Conservation (phyloP, 2,329 filamentous ascomycete species). For the Botryotinia narcissicola region DNA sequence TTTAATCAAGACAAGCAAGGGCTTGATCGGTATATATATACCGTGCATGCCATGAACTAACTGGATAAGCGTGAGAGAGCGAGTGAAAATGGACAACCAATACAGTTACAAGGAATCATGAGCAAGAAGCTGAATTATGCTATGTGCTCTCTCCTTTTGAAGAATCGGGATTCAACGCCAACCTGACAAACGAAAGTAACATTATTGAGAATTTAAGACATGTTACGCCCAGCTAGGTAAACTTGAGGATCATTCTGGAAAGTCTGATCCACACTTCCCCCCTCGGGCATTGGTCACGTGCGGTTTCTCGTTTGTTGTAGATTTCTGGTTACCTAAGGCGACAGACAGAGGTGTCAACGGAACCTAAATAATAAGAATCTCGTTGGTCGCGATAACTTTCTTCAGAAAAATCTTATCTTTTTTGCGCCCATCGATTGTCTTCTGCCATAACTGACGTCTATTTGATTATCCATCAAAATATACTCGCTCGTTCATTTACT, state of each 20-base stretch:
- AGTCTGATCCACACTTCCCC: neutral
- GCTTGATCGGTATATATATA: neutral
- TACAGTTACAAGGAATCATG: neutral
- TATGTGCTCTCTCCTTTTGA: neutral
- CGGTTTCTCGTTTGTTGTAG: neutral
- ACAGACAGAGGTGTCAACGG: conserved; percentile 8
- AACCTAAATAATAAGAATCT: conserved; percentile 16
- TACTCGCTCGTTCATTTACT: neutral
- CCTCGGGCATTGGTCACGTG: neutral
- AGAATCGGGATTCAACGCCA: neutral
- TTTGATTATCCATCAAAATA: neutral
- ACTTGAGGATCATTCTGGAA: neutral
- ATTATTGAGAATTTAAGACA: neutral
- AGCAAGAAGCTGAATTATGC: neutral
- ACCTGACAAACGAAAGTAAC: neutral
- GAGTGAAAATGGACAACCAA: neutral
- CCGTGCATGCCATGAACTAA: neutral
- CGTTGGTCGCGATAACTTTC: conserved; percentile 17
- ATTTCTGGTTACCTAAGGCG: conserved; percentile 21
- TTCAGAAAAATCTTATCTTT: conserved; percentile 6
- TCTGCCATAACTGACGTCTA: neutral
- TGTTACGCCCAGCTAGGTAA: neutral
- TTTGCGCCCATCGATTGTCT: neutral
- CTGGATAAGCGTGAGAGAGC: neutral
- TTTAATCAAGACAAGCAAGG: neutral